Percentiles rank a stretch among this genome's conserved stretches.
Evolutionary conservation across 2,329 filamentous ascomycete genomes (phyloP).

Genomic region (Fragosphaeria purpurea): DNA sequence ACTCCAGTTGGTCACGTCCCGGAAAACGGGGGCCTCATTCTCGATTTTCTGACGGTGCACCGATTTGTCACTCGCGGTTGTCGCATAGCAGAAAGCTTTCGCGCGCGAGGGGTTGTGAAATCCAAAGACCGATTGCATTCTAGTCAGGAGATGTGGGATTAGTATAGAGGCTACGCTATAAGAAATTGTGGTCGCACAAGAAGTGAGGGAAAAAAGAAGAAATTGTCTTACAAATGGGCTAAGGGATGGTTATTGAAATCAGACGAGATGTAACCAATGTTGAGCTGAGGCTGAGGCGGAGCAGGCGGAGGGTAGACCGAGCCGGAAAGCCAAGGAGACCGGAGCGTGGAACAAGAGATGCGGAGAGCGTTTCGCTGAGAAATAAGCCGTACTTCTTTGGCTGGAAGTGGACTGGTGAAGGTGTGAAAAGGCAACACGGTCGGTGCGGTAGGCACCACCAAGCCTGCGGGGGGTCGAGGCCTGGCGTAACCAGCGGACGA

Average conservation of each 20-base stretch:
- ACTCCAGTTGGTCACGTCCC: slow-evolving; percentile 79
- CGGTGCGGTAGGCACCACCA: slow-evolving; percentile 77
- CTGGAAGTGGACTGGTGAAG: slow-evolving; percentile 87
- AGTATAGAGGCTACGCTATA: background rate
- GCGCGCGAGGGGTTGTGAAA: slow-evolving; percentile 66
- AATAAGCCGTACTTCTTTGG: slow-evolving; percentile 84
- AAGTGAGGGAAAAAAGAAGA: background rate
- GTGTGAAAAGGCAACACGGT: slow-evolving; percentile 96
- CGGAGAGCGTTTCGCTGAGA: slow-evolving; percentile 89
- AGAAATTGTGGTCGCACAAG: background rate
- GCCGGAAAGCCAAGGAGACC: slow-evolving; percentile 73
- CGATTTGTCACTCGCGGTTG: slow-evolving; percentile 82
- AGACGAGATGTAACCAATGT: slow-evolving; percentile 91
- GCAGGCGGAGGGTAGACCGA: slow-evolving; percentile 76
- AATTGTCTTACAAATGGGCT: slow-evolving; percentile 58
- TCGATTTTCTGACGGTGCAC: slow-evolving; percentile 88
- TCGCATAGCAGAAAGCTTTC: slow-evolving; percentile 90
- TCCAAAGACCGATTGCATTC: slow-evolving; percentile 97
- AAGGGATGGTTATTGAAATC: slow-evolving; percentile 98
- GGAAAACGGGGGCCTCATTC: slow-evolving; percentile 79
- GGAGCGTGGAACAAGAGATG: slow-evolving; percentile 83
- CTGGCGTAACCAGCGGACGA: slow-evolving; percentile 55
- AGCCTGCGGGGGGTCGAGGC: slow-evolving; percentile 59
- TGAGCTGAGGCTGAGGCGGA: slow-evolving; percentile 74
- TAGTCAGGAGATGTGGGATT: slow-evolving; percentile 15